Evolutionary conservation across 805 yeast species (phyloP).

Genomic region (Priceomyces carsonii): DNA sequence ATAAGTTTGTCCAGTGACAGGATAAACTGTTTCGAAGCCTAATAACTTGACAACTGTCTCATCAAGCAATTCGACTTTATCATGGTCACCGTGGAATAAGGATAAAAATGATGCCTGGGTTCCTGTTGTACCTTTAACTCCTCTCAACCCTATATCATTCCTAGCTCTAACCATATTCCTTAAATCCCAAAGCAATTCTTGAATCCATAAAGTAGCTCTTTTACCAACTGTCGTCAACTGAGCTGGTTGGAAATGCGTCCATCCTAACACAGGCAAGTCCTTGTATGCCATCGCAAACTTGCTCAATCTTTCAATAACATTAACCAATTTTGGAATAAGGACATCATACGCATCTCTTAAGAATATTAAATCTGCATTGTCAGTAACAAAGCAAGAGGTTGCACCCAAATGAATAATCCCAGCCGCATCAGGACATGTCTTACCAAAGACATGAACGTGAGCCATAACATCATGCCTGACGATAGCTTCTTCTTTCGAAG

Average conservation of each 20-base stretch:
- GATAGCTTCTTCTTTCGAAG: conserved; percentile 91
- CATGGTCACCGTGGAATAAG: conserved; percentile 95
- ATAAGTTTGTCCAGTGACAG: conserved; percentile 99
- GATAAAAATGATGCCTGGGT: conserved; percentile 97
- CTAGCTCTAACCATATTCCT: conserved; percentile 95
- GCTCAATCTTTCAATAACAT: conserved; percentile 87
- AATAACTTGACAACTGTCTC: conserved; percentile 88
- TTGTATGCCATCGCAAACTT: conserved; percentile 89
- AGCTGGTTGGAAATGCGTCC: conserved; percentile 99
- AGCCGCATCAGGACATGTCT: conserved; percentile 91
- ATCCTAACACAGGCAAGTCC: conserved; percentile 95
- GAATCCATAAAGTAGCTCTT: conserved; percentile 96
- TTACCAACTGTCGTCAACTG: conserved; percentile 98
- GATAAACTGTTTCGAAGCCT: conserved; percentile 94
- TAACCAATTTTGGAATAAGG: conserved; percentile 90
- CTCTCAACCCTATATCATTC: conserved; percentile 93
- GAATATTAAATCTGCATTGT: conserved; percentile 96
- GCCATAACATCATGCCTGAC: conserved; percentile 99
- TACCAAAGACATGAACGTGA: conserved; percentile 94
- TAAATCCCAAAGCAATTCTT: conserved; percentile 96
- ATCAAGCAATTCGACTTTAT: conserved; percentile 90
- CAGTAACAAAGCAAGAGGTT: conserved; percentile 96
- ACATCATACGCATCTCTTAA: conserved; percentile 94
- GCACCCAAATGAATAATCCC: conserved; percentile 99
- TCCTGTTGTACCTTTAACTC: conserved; percentile 99